A percentile compares a stretch with the other conserved stretches of the same genome.
These are phyloP conservation scores for Paramecium sonneborni DNA, from an alignment of 73 alveolate species.

Conservation along the genomic window DNA sequence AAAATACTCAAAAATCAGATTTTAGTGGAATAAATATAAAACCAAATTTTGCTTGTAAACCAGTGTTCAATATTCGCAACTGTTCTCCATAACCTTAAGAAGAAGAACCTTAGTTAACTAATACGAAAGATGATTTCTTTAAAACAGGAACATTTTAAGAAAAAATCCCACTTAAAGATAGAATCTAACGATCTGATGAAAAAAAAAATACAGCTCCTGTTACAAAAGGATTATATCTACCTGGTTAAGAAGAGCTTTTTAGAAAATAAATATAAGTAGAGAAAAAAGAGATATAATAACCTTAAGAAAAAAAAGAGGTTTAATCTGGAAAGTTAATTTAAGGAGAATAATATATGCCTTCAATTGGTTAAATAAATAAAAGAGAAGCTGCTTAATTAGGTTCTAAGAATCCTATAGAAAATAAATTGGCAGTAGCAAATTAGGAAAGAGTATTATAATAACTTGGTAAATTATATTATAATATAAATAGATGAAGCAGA, in stretches of 20 bases:
- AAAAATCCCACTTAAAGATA: background rate
- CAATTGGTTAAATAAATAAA: slow-evolving; percentile 12
- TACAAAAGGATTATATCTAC: background rate
- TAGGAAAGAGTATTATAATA: background rate
- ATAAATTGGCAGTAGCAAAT: slow-evolving; percentile 27
- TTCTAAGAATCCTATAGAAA: slow-evolving; percentile 15
- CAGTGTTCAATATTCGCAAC: background rate
- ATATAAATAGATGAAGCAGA: slow-evolving; percentile 29
- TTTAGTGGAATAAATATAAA: background rate
- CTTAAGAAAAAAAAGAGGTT: background rate
- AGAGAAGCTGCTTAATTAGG: slow-evolving; percentile 48
- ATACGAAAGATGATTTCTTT: background rate
- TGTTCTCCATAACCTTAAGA: background rate
- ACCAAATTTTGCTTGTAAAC: background rate
- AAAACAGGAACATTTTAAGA: background rate
- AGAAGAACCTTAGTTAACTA: background rate
- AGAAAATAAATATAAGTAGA: background rate
- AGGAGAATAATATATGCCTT: background rate
- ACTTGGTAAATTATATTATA: background rate
- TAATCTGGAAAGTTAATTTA: background rate
- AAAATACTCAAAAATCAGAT: background rate
- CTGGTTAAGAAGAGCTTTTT: background rate
- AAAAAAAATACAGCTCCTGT: background rate
- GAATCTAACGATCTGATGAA: slow-evolving; percentile 38
- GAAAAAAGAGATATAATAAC: background rate